Percentiles rank a stretch among this genome's conserved stretches.
Evolutionary conservation across 2,329 filamentous ascomycete genomes (phyloP).

Genomic region (Dactylellina cionopaga): DNA sequence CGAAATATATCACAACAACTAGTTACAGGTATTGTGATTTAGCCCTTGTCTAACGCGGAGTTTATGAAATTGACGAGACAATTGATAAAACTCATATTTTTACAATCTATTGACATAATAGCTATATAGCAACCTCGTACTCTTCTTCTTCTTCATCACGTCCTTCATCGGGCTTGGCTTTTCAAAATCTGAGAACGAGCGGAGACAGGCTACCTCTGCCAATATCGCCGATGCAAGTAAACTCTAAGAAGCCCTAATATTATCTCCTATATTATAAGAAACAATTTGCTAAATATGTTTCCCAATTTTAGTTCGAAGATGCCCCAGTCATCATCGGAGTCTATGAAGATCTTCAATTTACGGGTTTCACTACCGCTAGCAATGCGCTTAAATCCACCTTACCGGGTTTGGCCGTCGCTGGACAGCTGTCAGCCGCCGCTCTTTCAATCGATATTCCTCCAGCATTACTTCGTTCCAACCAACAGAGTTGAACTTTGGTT

Average conservation of each 20-base stretch:
- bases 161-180: constrained; percentile 19
- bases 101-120: constrained; percentile 14
- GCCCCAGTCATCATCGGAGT: background rate
- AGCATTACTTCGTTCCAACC: constrained; percentile 20
- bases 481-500: constrained; percentile 15
- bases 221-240: constrained; percentile 11
- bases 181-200: background rate
- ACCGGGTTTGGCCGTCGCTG: background rate
- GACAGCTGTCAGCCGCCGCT: background rate
- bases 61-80: background rate
- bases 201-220: background rate
- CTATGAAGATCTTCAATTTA: constrained; percentile 2
- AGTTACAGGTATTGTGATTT: too few relatives aligned
- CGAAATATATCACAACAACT: too few relatives aligned
- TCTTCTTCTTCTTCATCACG: constrained; percentile 15
- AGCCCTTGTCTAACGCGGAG: too few relatives aligned
- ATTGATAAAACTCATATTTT: background rate
- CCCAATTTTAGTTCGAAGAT: constrained; percentile 24
- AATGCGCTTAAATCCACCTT: constrained; percentile 8
- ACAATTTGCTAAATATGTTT: too few relatives aligned
- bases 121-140: constrained; percentile 8
- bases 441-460: constrained; percentile 9
- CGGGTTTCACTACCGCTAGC: background rate
- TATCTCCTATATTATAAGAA: too few relatives aligned
- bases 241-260: background rate